Conservation (phyloP, 2,329 filamentous ascomycete genomes). For the Raffaelea arxii region DNA sequence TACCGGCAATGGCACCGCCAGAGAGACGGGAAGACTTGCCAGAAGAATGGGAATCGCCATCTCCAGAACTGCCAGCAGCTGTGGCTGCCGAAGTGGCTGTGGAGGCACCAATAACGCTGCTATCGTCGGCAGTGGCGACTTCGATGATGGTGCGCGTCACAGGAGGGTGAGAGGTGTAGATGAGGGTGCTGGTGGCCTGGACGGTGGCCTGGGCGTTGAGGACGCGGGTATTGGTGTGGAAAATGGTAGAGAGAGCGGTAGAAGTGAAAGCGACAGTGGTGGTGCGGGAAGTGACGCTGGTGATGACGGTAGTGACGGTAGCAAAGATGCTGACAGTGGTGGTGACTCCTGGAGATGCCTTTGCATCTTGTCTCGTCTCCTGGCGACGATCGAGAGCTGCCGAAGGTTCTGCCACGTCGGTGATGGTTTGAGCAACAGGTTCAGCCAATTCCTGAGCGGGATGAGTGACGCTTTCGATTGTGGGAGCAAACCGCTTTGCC, state of each 20-base stretch:
- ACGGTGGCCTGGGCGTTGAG: conserved; percentile 13
- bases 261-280: conserved; percentile 2
- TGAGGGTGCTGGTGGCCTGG: conserved; percentile 12
- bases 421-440: neutral
- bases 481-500: conserved; percentile 4
- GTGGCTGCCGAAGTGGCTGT: neutral
- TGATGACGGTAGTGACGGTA: conserved; percentile 5
- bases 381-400: neutral
- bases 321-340: conserved; percentile 6
- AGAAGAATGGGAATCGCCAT: neutral
- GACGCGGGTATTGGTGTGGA: conserved; percentile 3
- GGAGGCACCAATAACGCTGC: neutral
- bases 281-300: conserved; percentile 2
- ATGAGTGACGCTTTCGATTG: neutral
- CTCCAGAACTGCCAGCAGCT: neutral
- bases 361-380: neutral
- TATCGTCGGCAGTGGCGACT: conserved; percentile 3
- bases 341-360: conserved; percentile 2
- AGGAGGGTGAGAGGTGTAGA: conserved; percentile 7
- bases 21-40: conserved; percentile 3
- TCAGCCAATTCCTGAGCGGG: neutral
- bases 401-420: neutral
- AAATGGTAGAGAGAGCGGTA: neutral
- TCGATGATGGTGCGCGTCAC: conserved; percentile 12
- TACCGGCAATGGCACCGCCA: conserved; percentile 12